Evolutionary conservation across 768 basidiomycete species (phyloP).

Genomic region (Termitomyces bulborhizus): DNA sequence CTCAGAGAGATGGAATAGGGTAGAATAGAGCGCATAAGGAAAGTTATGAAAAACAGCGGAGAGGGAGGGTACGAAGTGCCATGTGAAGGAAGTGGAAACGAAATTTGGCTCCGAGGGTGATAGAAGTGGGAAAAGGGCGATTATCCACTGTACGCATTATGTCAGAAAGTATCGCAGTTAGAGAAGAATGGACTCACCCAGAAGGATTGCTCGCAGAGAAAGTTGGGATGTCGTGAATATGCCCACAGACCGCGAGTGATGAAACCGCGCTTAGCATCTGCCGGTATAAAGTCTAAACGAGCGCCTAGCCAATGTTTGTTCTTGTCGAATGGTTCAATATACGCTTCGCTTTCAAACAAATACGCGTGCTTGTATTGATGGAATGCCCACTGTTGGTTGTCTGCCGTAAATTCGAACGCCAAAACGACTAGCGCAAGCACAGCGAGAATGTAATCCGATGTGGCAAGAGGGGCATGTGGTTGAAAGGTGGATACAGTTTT

Average conservation of each 20-base stretch:
- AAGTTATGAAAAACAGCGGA: constrained; percentile 13
- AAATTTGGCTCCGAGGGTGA: constrained; percentile 28
- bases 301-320: constrained; percentile 59
- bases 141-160: constrained; percentile 44
- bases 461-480: constrained; percentile 43
- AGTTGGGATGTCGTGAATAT: constrained; percentile 90
- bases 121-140: constrained; percentile 61
- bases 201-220: constrained; percentile 83
- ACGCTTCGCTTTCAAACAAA: constrained; percentile 24
- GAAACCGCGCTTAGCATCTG: constrained; percentile 76
- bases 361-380: constrained; percentile 68
- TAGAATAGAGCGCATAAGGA: constrained; percentile 14
- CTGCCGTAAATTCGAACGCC: constrained; percentile 73
- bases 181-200: constrained; percentile 47
- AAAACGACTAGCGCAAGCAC: constrained; percentile 52
- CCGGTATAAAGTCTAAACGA: constrained; percentile 57
- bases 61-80: constrained; percentile 13
- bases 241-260: constrained; percentile 81
- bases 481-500: constrained; percentile 48
- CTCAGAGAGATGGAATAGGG: constrained; percentile 22
- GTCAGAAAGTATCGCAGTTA: neutral
- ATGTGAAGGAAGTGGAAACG: constrained; percentile 8
- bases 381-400: constrained; percentile 88
- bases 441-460: constrained; percentile 60
- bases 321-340: constrained; percentile 33